Evolutionary conservation across 192 early-diverging fungal species (phyloP), one percentile per base, ranked within the genome.

Genomic region (Backusella circina): DNA sequence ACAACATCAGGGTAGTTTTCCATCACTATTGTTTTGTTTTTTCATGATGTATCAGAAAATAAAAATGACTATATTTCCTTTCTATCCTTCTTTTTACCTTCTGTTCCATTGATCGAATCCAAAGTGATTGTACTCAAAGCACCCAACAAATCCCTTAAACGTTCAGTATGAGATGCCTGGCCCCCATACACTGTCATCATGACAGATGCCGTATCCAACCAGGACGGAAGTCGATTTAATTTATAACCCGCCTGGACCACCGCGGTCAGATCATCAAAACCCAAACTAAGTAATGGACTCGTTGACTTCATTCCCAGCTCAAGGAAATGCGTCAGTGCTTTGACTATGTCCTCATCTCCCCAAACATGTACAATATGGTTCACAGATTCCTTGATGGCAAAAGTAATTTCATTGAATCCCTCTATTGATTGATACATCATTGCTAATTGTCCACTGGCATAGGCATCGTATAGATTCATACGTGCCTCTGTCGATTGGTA

Each of bases 131-230:
- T 70, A 0, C 82, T 77, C 5, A 87, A 32, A 15, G 28, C 32
- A 5, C 67, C 54, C 0, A 87, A 10, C 5, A 87, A 28, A 28
- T 84, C 77, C n/a, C 74, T 74, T 6, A 80, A 61, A 4, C 54
- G 74, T 3, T 75, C 77, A 28, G 71, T 30, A 54, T 85, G 80
- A 2, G 71, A 77, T 8, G 61, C 65, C 18, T 83, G 71, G 6
- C 83, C 76, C 0, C 88, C 88, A 75, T 87, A 87, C 0, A 89
- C 86, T 2, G 86, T 85, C 15, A 86, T 78, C 9, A 86, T 72
- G 54, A 78, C 75, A 16, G 82, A 74, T 2, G 83, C 76, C 8
- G 81, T 87, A 79, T 89, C 83, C 9, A 89, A 75, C 88, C 84
- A 89, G 72, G 73, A 86, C 8, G 85, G 54, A 44, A 80, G 78